phyloP scores from a whole-genome alignment of 768 basidiomycete species.

The Naganishia randhawae region DNA sequence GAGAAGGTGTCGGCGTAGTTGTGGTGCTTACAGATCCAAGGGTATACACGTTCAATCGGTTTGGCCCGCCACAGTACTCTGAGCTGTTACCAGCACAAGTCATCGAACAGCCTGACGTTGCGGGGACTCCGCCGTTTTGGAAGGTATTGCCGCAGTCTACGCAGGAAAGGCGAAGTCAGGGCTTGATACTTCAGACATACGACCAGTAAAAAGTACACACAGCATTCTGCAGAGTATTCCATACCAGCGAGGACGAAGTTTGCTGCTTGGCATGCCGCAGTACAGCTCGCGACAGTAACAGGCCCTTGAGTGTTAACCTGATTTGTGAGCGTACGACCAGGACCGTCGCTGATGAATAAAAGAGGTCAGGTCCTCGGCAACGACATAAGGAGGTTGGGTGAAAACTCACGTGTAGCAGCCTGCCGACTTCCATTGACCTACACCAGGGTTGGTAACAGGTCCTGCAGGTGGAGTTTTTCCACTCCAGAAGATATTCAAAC shows the following conservation, averaged over 20 bases:
- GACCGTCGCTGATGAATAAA: background rate
- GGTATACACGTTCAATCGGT: slow-evolving; percentile 35
- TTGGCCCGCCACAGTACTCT: slow-evolving; percentile 63
- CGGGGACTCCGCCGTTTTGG: slow-evolving; percentile 33
- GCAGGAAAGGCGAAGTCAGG: background rate
- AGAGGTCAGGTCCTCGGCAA: background rate
- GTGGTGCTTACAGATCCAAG: background rate
- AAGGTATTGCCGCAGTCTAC: slow-evolving; percentile 39
- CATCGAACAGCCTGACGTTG: slow-evolving; percentile 34
- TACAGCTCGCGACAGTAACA: background rate
- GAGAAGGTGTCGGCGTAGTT: too few relatives aligned
- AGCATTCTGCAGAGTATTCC: slow-evolving; percentile 22
- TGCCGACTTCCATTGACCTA: slow-evolving; percentile 65
- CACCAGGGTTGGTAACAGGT: slow-evolving; percentile 57
- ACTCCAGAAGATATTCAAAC: slow-evolving; percentile 57
- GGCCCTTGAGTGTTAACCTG: background rate
- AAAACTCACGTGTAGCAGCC: slow-evolving; percentile 67
- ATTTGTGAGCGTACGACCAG: background rate
- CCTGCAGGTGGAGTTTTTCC: slow-evolving; percentile 58
- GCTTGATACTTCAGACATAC: slow-evolving; percentile 24
- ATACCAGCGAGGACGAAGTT: background rate
- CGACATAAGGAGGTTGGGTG: background rate
- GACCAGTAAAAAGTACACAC: background rate
- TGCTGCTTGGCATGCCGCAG: slow-evolving; percentile 5
- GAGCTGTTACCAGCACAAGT: slow-evolving; percentile 34